Evolutionary conservation across 2,329 filamentous ascomycete species (phyloP), one percentile per base, ranked within the genome.

Genomic region (Plectosphaerella sp.): DNA sequence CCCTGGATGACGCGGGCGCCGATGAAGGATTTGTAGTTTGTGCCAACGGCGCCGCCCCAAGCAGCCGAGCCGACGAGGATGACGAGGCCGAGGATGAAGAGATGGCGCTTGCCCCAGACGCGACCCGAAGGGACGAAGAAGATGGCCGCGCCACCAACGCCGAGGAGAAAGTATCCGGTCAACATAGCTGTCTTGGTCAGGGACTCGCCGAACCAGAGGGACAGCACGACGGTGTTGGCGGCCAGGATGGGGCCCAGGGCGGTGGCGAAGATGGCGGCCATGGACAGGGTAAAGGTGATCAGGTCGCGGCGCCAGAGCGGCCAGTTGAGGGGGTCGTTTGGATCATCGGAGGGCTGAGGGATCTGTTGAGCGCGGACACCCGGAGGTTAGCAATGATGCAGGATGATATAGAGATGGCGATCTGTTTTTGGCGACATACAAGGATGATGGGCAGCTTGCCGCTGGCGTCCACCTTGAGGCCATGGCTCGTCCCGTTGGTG

Each of bases 91-190:
- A 95, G 61, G 24, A 97, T 71, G 67, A 96, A 97, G 15, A 91
- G 73, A 72, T 97, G 93, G 41, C 92, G 81, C 70, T 96, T 97
- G 39, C 93, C 93, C 89, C 90, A 97, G 57, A 97, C 87, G 52
- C 92, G 83, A 18, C 89, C 91, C 1, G 87, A 89, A 0, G 93
- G 89, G 3, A 97, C 91, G 69, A 92, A 92, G 58, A 97, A 77
- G 67, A 94, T 83, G 48, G 89, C 91, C 1, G 88, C 87, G 14
- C 91, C 74, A 11, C 90, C 91, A 3, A 91, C 88, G 18, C 91
- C 93, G 25, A 92, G 81, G 18, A 97, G 78, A 67, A 91, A 92
- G 68, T 92, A 96, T 50, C 91, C 92, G 0, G 92, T 97, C 41
- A 96, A 73, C 12, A 94, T 75, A 3, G 91, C 91, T 53, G 92